Percentiles rank a stretch among this genome's conserved stretches.
Conservation (phyloP, 352 stramenopile genomes). For the Thraustochytrium striatum region DNA sequence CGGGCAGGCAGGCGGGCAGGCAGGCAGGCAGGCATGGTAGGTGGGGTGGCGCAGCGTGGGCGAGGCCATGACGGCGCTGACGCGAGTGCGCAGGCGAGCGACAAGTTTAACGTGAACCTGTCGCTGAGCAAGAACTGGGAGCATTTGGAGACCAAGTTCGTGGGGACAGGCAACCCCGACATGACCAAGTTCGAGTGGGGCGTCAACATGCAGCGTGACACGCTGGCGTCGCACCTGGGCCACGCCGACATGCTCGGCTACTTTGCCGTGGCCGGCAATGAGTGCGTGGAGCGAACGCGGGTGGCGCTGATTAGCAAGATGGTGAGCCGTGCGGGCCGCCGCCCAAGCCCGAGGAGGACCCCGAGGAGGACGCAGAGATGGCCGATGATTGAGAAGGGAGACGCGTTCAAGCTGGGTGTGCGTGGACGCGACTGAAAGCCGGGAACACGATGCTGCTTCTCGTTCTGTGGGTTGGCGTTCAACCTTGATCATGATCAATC, state of each 20-base stretch:
- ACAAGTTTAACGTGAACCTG: conserved; percentile 80
- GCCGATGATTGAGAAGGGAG: background rate
- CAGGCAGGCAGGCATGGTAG: background rate
- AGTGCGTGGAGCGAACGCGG: conserved; percentile 84
- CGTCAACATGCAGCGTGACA: conserved; percentile 97
- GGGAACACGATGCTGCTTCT: too few species aligned
- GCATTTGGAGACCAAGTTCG: conserved; percentile 86
- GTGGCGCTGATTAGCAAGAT: conserved; percentile 89
- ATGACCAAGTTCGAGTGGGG: conserved; percentile 97
- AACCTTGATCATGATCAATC: too few species aligned
- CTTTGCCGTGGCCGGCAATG: conserved; percentile 94
- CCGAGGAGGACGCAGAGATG: conserved; percentile 19
- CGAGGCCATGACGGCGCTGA: background rate
- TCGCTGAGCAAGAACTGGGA: conserved; percentile 74
- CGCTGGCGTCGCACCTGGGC: conserved; percentile 89
- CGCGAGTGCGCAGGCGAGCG: conserved; percentile 46
- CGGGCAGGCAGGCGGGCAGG: background rate
- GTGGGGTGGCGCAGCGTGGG: background rate
- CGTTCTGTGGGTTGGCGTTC: too few species aligned
- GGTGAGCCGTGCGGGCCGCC: conserved; percentile 68
- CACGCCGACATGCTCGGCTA: conserved; percentile 96
- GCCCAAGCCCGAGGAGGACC: conserved; percentile 3
- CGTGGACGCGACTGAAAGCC: too few species aligned
- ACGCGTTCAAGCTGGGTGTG: too few species aligned
- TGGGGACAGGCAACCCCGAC: conserved; percentile 90